Evolutionary conservation across 2,329 filamentous ascomycete species (phyloP).

Genomic region (Acephala macrosclerotiorum): DNA sequence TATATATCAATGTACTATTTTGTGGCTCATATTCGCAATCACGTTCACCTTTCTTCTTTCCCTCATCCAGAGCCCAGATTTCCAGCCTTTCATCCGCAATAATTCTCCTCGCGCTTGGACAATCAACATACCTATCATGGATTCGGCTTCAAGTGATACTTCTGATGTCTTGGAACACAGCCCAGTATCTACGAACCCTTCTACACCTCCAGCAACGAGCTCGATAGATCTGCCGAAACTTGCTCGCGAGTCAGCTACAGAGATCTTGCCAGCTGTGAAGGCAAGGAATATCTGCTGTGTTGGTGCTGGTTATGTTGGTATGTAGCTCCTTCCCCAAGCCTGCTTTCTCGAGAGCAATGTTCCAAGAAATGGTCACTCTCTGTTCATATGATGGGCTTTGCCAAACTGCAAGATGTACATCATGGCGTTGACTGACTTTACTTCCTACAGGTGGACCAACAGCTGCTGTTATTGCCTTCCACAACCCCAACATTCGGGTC

Average conservation of each 20-base stretch:
- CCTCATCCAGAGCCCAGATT: not conserved
- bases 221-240: constrained; percentile 7
- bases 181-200: constrained; percentile 16
- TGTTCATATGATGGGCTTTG: not conserved
- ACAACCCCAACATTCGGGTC: constrained; percentile 73
- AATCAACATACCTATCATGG: constrained; percentile 11
- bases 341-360: not conserved
- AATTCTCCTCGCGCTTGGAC: not conserved
- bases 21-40: not conserved
- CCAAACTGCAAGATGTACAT: not conserved
- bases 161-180: constrained; percentile 10
- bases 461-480: constrained; percentile 74
- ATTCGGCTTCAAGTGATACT: constrained; percentile 13
- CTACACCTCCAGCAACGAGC: constrained; percentile 4
- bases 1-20: constrained; percentile 6
- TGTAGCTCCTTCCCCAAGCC: not conserved
- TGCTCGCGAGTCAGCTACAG: constrained; percentile 5
- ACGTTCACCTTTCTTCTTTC: not conserved
- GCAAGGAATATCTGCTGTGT: constrained; percentile 15
- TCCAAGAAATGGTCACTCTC: not conserved
- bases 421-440: not conserved
- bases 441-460: constrained; percentile 68
- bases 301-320: constrained; percentile 20
- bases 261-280: constrained; percentile 6
- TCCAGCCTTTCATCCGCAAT: not conserved